Percentiles rank a stretch among this genome's conserved stretches.
These are phyloP conservation scores for Escovopsis sp. DNA, from an alignment of 2,329 filamentous ascomycete genomes.

Conservation along the genomic window DNA sequence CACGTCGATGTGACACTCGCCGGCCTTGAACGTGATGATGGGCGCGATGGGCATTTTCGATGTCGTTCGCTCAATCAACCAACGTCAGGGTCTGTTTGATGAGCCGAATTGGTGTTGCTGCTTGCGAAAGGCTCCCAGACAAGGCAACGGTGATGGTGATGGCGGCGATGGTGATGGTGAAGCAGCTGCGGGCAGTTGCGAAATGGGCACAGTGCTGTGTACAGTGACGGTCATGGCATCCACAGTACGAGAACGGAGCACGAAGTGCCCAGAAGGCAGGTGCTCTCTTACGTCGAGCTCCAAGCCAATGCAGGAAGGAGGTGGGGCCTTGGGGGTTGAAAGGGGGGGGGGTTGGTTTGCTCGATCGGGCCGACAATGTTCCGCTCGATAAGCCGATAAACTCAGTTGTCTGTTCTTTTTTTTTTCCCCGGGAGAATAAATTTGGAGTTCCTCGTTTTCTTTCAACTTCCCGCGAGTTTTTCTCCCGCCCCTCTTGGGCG, in stretches of 20 bases:
- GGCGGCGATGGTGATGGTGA: too few species aligned
- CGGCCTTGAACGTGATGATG: constrained; percentile 92
- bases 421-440: constrained; percentile 1
- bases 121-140: too few species aligned
- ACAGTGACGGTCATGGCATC: too few species aligned
- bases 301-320: not conserved
- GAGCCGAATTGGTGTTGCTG: too few species aligned
- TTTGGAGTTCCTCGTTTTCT: not conserved
- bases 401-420: too few species aligned
- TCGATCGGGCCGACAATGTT: constrained; percentile 5
- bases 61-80: too few species aligned
- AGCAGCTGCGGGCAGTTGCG: too few species aligned
- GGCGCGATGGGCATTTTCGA: constrained; percentile 62
- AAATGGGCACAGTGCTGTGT: too few species aligned
- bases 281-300: constrained; percentile 24
- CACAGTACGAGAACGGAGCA: not conserved
- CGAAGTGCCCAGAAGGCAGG: constrained; percentile 16
- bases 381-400: constrained; percentile 3
- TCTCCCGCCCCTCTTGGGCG: not conserved
- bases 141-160: too few species aligned
- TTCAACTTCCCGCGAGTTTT: not conserved
- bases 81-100: too few species aligned
- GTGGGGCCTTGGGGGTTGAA: too few species aligned
- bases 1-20: constrained; percentile 74
- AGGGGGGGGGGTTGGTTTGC: constrained; percentile 2